Evolutionary conservation across 495 filamentous ascomycete genomes (phyloP), one percentile per base, ranked within the genome.

Genomic region (Neurospora tetraspora): DNA sequence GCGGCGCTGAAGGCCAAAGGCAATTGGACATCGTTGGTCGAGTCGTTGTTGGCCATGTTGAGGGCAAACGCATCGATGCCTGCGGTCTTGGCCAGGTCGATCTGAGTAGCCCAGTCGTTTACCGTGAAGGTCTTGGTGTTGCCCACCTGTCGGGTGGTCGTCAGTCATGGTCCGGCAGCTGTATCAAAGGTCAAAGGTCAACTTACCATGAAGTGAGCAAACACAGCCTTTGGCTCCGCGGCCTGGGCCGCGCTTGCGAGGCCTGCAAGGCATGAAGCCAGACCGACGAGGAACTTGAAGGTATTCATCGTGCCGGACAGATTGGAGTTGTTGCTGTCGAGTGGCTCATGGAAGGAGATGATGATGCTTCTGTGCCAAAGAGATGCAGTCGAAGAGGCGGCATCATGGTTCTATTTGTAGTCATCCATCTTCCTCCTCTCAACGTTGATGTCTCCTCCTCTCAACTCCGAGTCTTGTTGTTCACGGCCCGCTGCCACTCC

Each of bases 1-100:
- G 81, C 82, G 31, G 75, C 77, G 39, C 79, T 72, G 74, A 82
- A 83, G 36, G 82, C 78, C 39, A 76, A 74, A n/a, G 40, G 40
- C 40, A 43, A 72, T 5, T 77, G 42, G 18, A 38, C 16, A 20
- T 71, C 73, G 73, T 70, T 78, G 14, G 72, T 76, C 11, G 78
- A 68, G 76, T 81, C 82, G 39, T 77, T 75, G 39, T 47, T 65
- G 45, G 78, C 80, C 40, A 82, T 75, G 23, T 83, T 82, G 4
- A 83, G 74, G 42, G 80, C 81, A 73, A 82, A 82, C 68, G 80
- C 82, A 38, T 82, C 80, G 40, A 80, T 78, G 68, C 77, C 76
- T 2, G 80, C 74, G 14, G 73, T 73, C 53, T 76, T 73, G 18
- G 81, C 81, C 39, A 79, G 74, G 38, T 77, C 69, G 40, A 83